phyloP scores from a whole-genome alignment of 225 moss, liverwort and hornwort species.

The Rhytidiadelphus loreus region DNA sequence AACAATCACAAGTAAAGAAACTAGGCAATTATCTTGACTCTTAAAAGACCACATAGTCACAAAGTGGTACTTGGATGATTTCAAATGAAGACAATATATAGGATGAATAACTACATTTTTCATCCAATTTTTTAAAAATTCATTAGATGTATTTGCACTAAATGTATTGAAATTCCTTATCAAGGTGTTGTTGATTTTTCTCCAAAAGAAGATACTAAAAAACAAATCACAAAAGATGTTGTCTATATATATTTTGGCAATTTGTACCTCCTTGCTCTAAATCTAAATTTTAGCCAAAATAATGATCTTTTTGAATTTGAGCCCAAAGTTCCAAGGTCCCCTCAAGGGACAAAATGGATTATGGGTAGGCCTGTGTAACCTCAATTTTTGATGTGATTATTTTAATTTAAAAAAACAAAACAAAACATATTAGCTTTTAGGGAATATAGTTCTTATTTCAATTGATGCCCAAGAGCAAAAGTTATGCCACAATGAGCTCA shows the following conservation, averaged over 20 bases:
- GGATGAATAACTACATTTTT: not conserved
- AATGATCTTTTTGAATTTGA: not conserved
- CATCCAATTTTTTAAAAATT: fast-evolving
- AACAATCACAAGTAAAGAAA: not conserved
- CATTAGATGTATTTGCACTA: not conserved
- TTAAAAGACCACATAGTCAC: not conserved
- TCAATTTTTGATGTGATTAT: not conserved
- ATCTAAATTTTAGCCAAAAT: not conserved
- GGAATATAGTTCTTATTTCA: not conserved
- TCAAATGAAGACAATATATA: not conserved
- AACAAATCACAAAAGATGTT: not conserved
- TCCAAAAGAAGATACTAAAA: not conserved
- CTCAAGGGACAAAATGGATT: fast-evolving
- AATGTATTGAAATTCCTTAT: not conserved
- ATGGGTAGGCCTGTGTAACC: not conserved
- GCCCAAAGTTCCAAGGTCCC: not conserved
- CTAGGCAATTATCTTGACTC: not conserved
- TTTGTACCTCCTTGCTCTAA: not conserved
- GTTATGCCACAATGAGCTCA: not conserved
- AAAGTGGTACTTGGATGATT: not conserved
- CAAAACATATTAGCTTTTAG: not conserved
- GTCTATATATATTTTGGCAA: not conserved
- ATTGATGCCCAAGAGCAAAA: fast-evolving
- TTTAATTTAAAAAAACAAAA: not conserved
- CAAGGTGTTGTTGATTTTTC: too few relatives aligned